Evolutionary conservation across 805 yeast species (phyloP), one percentile per base, ranked within the genome.

Genomic region (Wickerhamiella sorbophila): DNA sequence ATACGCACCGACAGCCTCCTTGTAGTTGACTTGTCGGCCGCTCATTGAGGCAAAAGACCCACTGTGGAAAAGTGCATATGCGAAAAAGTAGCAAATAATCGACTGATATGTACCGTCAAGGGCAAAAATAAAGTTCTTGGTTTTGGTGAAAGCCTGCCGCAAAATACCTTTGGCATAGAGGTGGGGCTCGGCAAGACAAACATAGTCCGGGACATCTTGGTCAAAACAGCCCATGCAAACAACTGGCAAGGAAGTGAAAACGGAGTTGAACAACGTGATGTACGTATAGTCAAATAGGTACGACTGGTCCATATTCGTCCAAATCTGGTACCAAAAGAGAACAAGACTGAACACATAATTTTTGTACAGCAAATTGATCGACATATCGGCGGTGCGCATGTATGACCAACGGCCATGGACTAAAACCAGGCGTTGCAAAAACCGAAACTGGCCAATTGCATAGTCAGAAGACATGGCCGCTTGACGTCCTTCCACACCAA

Each of bases 391-490:
- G 33, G 82, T 61, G 45, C 93, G 63, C 50, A 72, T 73, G 56
- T 79, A 81, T 0, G 85, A 77, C 86, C 87, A 82, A 41, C 86
- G 69, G n/a, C 93, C 93, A 57, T 81, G 93, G 29, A 79, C 84
- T 40, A 81, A 61, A 37, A 82, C 61, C 48, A 81, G 63, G 48
- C 86, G 61, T 2, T 75, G 67, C 49, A 81, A 60, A 58, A 66
- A 82, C 47, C 84, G 61, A 64, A 81, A 81, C 58, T 81, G 91
- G 2, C 86, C 93, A 53, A 81, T 65, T 3, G 86, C 88, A 58
- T 79, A 81, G 63, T 81, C 93, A 0, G 87, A 75, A 1, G 85
- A 74, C 93, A 81, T 81, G 8, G 77, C 91, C 1, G 93, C 93
- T 54, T 80, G 87, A 40, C 91, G 63, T 45, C 93, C 93, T 62